Base-by-base conservation (phyloP, 208 protist genomes). In the Porcisia deanei region DNA sequence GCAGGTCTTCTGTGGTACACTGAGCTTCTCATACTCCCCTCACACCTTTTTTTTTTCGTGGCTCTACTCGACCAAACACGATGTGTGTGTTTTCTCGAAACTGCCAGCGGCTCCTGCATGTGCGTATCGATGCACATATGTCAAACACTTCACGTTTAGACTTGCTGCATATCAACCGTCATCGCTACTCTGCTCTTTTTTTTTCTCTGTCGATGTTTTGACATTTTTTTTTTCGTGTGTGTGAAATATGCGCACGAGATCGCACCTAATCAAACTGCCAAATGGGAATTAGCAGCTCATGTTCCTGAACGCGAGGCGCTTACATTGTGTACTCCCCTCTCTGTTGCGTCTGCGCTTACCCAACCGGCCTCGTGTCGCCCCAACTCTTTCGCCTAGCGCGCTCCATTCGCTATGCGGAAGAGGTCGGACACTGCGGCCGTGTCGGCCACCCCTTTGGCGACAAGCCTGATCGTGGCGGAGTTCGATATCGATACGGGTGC, bases 401-500 rank as follows among this genome's bases (percentile, higher is more conserved):
- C 66, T 41, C 10, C 12, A 70, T 8, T 55, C 20, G 65, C 65
- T 14, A 72, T 72, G 67, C 67, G 37, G 34, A 55, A 41, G 49
- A 55, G 41, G 49, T 60, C 67, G 18, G 12, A 14, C 18, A 18
- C 49, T 3, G 14, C 34, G 52, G n/a, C 67, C 18, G 67, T 72
- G 30, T 34, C 61, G 34, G 72, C 79, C n/a, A 73, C 74, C 37
- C 79, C 49, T 16, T 71, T 90, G 37, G 85, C 85, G 14, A 77
- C 74, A 1, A 74, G 77, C 34, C 71, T 92, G 6, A 81, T 94
- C 41, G 75, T 96, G 16, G 88, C 88, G 1, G 91, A 96, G 82
- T 96, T 96, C 73, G 91, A 94, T 73, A 91, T 94, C 41, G 91
- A 96, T 71, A 88, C 68, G 0, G 89, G 91, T 5, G 81, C 89